A percentile compares a stretch with the other conserved stretches of the same genome.
Conservation (phyloP, 2,329 filamentous ascomycete species). For the Arthrobotrys entomopaga region DNA sequence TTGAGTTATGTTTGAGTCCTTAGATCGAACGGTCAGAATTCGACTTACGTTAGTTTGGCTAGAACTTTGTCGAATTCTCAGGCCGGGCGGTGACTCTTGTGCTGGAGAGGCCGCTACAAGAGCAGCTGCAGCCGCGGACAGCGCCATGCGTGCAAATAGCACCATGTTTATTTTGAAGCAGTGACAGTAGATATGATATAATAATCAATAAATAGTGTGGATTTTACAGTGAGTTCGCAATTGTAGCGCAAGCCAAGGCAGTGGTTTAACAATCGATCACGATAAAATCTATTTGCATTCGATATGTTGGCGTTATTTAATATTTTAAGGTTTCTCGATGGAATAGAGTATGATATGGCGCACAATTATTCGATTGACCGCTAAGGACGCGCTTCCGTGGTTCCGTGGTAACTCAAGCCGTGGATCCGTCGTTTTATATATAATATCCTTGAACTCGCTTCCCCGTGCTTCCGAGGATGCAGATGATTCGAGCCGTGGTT, state of each 20-base stretch:
- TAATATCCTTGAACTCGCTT: slow-evolving; percentile 3
- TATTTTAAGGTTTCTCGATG: too few relatives aligned
- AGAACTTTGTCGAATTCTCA: slow-evolving; percentile 5
- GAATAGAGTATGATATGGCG: not conserved
- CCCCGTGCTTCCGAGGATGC: not conserved
- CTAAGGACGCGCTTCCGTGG: slow-evolving; percentile 2
- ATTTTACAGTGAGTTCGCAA: too few relatives aligned
- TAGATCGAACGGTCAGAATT: too few relatives aligned
- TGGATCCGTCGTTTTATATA: not conserved
- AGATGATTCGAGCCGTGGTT: not conserved
- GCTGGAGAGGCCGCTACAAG: slow-evolving; percentile 1
- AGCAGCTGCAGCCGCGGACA: not conserved
- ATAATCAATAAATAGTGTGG: too few relatives aligned
- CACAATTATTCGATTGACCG: not conserved
- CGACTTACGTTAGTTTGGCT: not conserved
- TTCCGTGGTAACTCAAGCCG: slow-evolving; percentile 3
- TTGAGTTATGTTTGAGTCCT: too few relatives aligned
- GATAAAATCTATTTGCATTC: too few relatives aligned
- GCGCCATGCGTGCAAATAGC: not conserved
- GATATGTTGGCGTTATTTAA: too few relatives aligned
- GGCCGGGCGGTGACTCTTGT: slow-evolving; percentile 1
- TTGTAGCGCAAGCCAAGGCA: too few relatives aligned
- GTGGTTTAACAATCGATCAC: too few relatives aligned
- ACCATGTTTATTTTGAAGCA: too few relatives aligned
- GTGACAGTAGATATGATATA: too few relatives aligned